Percentiles rank a stretch among this genome's conserved stretches.
These are phyloP conservation scores for Mariannaea sp. DNA, from an alignment of 2,329 filamentous ascomycete species.

Conservation along the genomic window DNA sequence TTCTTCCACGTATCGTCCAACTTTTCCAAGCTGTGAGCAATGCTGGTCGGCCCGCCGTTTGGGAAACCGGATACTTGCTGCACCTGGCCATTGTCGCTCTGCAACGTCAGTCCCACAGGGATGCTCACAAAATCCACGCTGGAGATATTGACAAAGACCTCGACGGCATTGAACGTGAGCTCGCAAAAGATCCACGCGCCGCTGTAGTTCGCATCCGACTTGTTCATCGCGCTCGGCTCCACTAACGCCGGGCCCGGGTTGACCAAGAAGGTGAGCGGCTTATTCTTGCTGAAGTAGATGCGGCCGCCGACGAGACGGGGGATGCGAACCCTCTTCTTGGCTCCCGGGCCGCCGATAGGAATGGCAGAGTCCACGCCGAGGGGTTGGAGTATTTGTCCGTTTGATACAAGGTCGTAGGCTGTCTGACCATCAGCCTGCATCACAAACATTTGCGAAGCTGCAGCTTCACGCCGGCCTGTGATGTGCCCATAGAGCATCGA, in stretches of 20 bases:
- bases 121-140: slow-evolving; percentile 77
- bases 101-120: slow-evolving; percentile 63
- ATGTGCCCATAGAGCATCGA: slow-evolving; percentile 67
- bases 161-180: slow-evolving; percentile 65
- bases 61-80: slow-evolving; percentile 57
- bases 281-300: slow-evolving; percentile 70
- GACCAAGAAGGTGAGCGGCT: slow-evolving; percentile 67
- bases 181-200: slow-evolving; percentile 71
- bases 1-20: slow-evolving; percentile 58
- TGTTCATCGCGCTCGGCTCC: slow-evolving; percentile 74
- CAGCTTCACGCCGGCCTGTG: slow-evolving; percentile 54
- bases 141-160: slow-evolving; percentile 71
- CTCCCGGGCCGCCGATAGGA: slow-evolving; percentile 63
- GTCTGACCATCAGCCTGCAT: slow-evolving; percentile 64
- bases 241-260: slow-evolving; percentile 76
- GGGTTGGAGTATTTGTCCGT: slow-evolving; percentile 53
- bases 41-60: slow-evolving; percentile 49
- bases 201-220: slow-evolving; percentile 64
- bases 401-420: slow-evolving; percentile 67
- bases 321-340: slow-evolving; percentile 64
- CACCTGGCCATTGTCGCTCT: slow-evolving; percentile 49
- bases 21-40: slow-evolving; percentile 49
- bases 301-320: slow-evolving; percentile 73
- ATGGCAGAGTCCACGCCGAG: slow-evolving; percentile 66
- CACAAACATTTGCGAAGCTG: slow-evolving; percentile 51